Base-by-base conservation (phyloP, 2,329 filamentous ascomycete genomes). In the Periconia macrospinosa region DNA sequence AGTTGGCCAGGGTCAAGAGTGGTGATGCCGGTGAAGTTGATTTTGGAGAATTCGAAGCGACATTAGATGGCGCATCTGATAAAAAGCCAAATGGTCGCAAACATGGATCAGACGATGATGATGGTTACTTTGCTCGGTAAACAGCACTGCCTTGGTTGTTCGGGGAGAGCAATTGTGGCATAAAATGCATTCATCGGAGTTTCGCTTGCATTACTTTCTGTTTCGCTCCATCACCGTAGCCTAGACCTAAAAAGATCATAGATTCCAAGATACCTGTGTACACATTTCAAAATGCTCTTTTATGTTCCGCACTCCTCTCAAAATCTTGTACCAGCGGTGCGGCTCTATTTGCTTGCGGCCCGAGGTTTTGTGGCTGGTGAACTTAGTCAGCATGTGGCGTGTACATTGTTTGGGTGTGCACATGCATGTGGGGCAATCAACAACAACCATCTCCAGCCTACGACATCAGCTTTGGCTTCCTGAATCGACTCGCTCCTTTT, bases 1-100 rank as follows among this genome's bases (percentile, higher is more conserved):
- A 96, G 76, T 79, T 97, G 53, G 82, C 88, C 72, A 81, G 87
- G 52, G 87, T 94, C 66, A 86, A 83, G 69, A 86, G 82, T 45
- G 80, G 85, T 50, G 80, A 79, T 56, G 77, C 78, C 30, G 72
- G 75, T 17, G 79, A 75, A 18, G 71, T 79, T 45, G 82, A 83
- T 33, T 79, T 81, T 52, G 86, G 87, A 67, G 86, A 89, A 73
- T 82, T 88, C 63, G 82, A 86, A 67, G 79, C 85, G 19, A 79
- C 80, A 62, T 69, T 81, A 20, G 82, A 86, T 67, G 76, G 69
- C 27, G 54, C 57, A 2, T 45, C 50, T 9, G 60, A 65, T 8
- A 56, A 50, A 27, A 57, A 61, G 30, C 58, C 62, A 10, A 71
- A 68, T 40, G 64, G 64, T 10, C 60, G 54, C 15, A 41, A 52